phyloP scores from a whole-genome alignment of 441 rosid species.

The Populus hybrid region DNA sequence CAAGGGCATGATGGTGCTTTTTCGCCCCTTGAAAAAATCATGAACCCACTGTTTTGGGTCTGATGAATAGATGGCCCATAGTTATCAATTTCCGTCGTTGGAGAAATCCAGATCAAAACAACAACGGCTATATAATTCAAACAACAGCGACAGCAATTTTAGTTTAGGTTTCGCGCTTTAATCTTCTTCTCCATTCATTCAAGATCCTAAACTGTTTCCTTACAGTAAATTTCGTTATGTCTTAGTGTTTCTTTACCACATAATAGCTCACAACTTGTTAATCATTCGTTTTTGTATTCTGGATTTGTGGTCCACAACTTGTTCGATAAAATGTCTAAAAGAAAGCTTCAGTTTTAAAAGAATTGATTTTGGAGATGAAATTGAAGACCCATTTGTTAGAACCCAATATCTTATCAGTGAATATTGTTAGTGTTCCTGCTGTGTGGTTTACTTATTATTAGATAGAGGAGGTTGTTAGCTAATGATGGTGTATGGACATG shows the following conservation, averaged over 20 bases:
- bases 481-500: constrained; percentile 26
- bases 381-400: background rate
- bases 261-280: background rate
- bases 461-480: constrained; percentile 2
- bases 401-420: background rate
- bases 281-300: background rate
- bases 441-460: background rate
- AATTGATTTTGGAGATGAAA: background rate
- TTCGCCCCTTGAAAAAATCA: background rate
- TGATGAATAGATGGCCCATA: background rate
- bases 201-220: background rate
- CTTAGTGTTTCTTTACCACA: background rate
- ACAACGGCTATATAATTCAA: background rate
- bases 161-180: background rate
- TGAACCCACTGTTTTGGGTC: no score
- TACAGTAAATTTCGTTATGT: background rate
- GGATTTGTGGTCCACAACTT: background rate
- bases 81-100: background rate
- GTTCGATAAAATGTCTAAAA: constrained; percentile 30
- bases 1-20: background rate
- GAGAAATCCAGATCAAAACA: background rate
- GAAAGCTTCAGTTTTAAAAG: background rate
- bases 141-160: background rate
- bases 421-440: background rate
- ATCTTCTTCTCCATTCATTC: background rate